Conservation (phyloP, 805 yeast species). For the Wickerhamiella alocasiicola region DNA sequence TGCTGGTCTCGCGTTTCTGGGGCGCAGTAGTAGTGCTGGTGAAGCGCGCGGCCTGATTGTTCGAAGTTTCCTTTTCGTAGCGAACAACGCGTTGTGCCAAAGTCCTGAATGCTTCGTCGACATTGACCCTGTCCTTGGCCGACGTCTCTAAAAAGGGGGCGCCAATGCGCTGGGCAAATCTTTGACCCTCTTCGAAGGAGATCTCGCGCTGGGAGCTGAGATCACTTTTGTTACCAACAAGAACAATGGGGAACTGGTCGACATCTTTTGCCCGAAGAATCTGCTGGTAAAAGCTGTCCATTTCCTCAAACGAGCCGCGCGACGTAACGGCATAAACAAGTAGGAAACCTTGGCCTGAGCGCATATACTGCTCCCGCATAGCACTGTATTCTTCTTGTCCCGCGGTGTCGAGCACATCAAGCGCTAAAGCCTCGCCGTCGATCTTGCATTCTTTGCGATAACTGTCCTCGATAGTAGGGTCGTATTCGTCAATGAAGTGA, state of each 20-base stretch:
- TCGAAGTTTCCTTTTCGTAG: conserved; percentile 15
- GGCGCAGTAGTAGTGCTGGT: conserved; percentile 9
- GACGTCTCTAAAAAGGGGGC: conserved; percentile 71
- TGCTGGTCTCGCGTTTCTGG: not conserved
- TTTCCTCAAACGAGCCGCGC: conserved; percentile 72
- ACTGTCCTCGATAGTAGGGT: conserved; percentile 82
- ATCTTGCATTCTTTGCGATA: conserved; percentile 73
- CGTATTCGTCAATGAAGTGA: conserved; percentile 94
- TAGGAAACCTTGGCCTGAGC: conserved; percentile 89
- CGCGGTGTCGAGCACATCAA: conserved; percentile 93
- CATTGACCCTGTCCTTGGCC: conserved; percentile 84
- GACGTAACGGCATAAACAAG: conserved; percentile 79
- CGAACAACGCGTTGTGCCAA: conserved; percentile 24
- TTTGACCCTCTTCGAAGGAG: conserved; percentile 72
- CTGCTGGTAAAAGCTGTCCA: conserved; percentile 66
- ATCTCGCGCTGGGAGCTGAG: conserved; percentile 67
- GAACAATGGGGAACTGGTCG: conserved; percentile 58
- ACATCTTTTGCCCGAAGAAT: conserved; percentile 51
- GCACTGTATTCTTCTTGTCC: conserved; percentile 97
- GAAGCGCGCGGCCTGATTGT: conserved; percentile 10
- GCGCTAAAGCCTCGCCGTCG: conserved; percentile 61
- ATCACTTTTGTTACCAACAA: conserved; percentile 85
- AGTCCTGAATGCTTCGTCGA: conserved; percentile 69
- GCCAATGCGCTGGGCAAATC: conserved; percentile 53
- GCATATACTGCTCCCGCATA: conserved; percentile 88